Evolutionary conservation across 2,329 filamentous ascomycete genomes (phyloP), one percentile per base, ranked within the genome.

Genomic region (Coniochaeta prunicola): DNA sequence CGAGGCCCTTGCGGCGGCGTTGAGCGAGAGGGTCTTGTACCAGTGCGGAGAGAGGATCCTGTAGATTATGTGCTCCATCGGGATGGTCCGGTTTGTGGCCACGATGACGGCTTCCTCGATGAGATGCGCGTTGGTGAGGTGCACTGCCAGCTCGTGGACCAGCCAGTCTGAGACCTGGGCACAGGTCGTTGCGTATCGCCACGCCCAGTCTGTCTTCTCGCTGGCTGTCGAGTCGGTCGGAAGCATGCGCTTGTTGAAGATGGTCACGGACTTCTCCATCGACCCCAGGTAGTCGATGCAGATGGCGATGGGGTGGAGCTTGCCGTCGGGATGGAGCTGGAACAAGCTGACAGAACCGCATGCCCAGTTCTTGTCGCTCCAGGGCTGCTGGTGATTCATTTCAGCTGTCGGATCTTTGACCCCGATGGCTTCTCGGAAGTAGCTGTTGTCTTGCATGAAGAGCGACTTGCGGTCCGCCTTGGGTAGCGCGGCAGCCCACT

Each of bases 101-200:
- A 80, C 75, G 57, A 80, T 80, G 57, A 78, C 68, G 10, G 72
- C 71, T 65, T 80, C 78, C 66, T 81, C 78, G 31, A 81, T 67
- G 9, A 80, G 65, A 63, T 80, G 78, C 0, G 75, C 73, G 13
- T 76, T 66, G 4, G 70, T 73, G 6, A 81, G 71, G 59, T 82
- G 79, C 2, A 79, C 72, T 4, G 68, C 68, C 17, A 80, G 61
- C 64, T 81, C 77, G 60, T 82, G 79, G 4, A 74, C 70, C 57
- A 73, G 66, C 78, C 78, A 82, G 65, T 81, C 79, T 1, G 75
- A 71, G 1, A 73, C 70, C 59, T 80, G 78, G 1, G 73, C 74
- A 53, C 76, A 80, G 0, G 74, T 79, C 66, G 81, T 82, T 21
- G 79, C 79, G 63, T 80, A 81, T 50, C 79, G 68, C 79, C 79